Percentiles rank a stretch among this genome's conserved stretches.
Conservation (phyloP, 2,329 filamentous ascomycete species). For the Stemphylium lycopersici region DNA sequence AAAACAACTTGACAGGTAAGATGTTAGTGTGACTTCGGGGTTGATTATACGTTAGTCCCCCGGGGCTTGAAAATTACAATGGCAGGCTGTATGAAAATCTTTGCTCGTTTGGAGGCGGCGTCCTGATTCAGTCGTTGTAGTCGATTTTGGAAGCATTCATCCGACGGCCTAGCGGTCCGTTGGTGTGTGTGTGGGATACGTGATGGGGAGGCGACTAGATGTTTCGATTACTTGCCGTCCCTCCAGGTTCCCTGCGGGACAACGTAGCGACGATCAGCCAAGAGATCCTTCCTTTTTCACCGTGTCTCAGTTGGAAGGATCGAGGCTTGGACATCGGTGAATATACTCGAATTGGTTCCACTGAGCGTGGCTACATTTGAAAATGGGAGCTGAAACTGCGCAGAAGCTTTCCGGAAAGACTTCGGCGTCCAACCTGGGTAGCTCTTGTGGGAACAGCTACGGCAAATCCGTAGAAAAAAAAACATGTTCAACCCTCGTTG, state of each 20-base stretch:
- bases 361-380: background rate
- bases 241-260: background rate
- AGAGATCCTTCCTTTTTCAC: background rate
- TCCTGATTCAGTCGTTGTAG: constrained; percentile 19
- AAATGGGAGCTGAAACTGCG: background rate
- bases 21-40: constrained; percentile 5
- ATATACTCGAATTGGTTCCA: background rate
- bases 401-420: background rate
- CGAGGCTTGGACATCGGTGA: background rate
- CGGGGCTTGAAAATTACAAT: constrained; percentile 15
- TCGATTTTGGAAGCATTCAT: constrained; percentile 30
- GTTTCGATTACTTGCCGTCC: background rate
- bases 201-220: constrained; percentile 1
- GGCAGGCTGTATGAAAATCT: constrained; percentile 27
- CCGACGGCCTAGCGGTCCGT: constrained; percentile 44
- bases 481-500: constrained; percentile 4
- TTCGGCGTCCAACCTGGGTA: background rate
- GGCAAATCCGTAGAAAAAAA: background rate
- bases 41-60: constrained; percentile 10
- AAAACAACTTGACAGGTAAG: constrained; percentile 25
- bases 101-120: constrained; percentile 29
- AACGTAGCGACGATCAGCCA: background rate
- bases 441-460: background rate
- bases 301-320: background rate
- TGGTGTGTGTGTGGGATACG: constrained; percentile 10